phyloP scores from a whole-genome alignment of 1,139 yeast genomes.

The Kurtzmaniella quercitrusa region DNA sequence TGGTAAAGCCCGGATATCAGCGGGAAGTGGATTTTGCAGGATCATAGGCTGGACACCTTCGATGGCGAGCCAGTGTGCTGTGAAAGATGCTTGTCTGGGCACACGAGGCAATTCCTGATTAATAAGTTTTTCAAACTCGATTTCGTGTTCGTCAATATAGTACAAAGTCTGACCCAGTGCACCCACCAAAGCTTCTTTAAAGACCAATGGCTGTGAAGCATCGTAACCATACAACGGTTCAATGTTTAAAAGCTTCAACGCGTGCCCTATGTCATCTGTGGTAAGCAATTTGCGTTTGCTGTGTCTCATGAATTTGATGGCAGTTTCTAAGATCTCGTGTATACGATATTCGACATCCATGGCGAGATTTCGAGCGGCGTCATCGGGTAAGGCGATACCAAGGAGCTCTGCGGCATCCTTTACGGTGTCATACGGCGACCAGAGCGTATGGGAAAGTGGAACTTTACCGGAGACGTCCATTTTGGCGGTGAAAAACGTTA shows the following conservation, averaged over 20 bases:
- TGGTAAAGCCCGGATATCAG: constrained; percentile 64
- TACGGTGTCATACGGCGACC: constrained; percentile 98
- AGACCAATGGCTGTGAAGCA: constrained; percentile 55
- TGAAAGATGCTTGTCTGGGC: constrained; percentile 86
- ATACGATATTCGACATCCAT: constrained; percentile 98
- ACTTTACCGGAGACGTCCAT: constrained; percentile 41
- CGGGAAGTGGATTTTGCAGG: constrained; percentile 90
- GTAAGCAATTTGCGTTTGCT: constrained; percentile 79
- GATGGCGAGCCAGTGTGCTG: constrained; percentile 98
- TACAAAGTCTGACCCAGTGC: constrained; percentile 89
- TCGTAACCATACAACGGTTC: constrained; percentile 84
- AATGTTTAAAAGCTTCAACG: constrained; percentile 79
- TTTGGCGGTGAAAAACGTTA: neutral
- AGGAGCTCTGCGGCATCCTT: constrained; percentile 92
- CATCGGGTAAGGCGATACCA: constrained; percentile 84
- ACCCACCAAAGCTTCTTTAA: constrained; percentile 81
- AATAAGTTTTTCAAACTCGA: constrained; percentile 89
- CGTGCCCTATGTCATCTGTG: constrained; percentile 77
- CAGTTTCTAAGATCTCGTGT: constrained; percentile 92
- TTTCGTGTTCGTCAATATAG: constrained; percentile 85
- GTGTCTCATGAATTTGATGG: constrained; percentile 93
- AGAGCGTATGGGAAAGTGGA: constrained; percentile 79
- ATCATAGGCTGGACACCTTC: constrained; percentile 99
- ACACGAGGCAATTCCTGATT: constrained; percentile 95
- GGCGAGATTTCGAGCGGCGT: constrained; percentile 89